Percentiles rank a stretch among this genome's conserved stretches.
These are phyloP conservation scores for Didymella lethalis DNA, from an alignment of 2,329 filamentous ascomycete genomes.

Conservation along the genomic window DNA sequence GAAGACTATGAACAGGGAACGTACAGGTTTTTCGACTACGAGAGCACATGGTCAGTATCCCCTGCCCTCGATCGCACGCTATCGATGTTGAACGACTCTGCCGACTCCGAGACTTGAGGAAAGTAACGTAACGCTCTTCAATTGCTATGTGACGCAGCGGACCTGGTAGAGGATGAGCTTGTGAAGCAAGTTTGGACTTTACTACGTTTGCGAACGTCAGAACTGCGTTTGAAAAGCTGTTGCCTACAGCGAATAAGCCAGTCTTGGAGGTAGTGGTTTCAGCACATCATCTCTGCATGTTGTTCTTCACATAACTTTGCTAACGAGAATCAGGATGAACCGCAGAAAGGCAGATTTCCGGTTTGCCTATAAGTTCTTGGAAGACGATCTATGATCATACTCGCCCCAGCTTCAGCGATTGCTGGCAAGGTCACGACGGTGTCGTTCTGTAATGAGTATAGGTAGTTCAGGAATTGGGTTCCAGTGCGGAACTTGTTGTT, in stretches of 20 bases:
- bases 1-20: conserved; percentile 99
- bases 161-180: not conserved
- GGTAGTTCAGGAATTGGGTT: conserved; percentile 43
- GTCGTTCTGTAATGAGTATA: conserved; percentile 45
- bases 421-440: conserved; percentile 23
- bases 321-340: conserved; percentile 82
- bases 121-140: not conserved
- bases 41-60: conserved; percentile 86
- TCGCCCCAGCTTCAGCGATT: conserved; percentile 2
- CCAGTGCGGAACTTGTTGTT: conserved; percentile 32
- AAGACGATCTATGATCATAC: conserved; percentile 77
- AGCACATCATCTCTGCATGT: not conserved
- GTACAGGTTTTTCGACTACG: conserved; percentile 99
- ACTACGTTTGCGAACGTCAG: not conserved
- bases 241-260: not conserved
- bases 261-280: not conserved
- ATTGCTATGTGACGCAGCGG: not conserved
- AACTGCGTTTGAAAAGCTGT: not conserved
- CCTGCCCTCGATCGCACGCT: not conserved
- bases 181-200: not conserved
- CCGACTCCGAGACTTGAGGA: not conserved
- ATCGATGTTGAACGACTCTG: not conserved
- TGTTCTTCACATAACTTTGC: conserved; percentile 5
- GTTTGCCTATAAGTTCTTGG: conserved; percentile 96
- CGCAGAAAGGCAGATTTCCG: conserved; percentile 97